Evolutionary conservation across 192 early-diverging fungal species (phyloP), one percentile per base, ranked within the genome.

Genomic region (Gamsiella multidivaricata): DNA sequence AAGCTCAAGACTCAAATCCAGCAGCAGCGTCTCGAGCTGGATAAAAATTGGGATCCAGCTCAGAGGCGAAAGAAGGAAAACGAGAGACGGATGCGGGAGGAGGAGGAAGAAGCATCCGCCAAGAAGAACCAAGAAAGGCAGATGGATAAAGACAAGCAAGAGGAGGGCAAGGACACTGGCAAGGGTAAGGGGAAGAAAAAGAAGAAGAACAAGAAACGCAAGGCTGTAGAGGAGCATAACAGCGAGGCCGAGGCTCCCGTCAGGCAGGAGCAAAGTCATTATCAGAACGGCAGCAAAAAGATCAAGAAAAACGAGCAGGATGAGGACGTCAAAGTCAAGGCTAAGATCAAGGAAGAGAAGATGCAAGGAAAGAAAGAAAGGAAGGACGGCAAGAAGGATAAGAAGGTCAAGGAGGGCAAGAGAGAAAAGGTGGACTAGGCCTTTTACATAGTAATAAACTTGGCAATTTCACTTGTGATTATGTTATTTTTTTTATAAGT

Each of bases 21-120:
- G 53, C 34, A 53, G 23, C 52, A 82, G 64, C n/a, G n/a, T n/a
- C n/a, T n/a, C n/a, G 70, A 69, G 25, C 63, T 76, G 51, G 73
- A 76, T 28, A 76, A 76, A 59, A 25, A 61, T 17, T 76, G 73
- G 73, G 73, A 76, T 41, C 73, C 73, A 0, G 36, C 57, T 34
- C 82, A 86, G 76, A 82, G 82, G 45, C 71, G 80, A n/a, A 45
- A 69, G 58, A 65, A 55, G 45, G 60, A 73, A 37, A 33, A 43
- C 17, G 61, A 65, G 45, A 75, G 73, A 46, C 59, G 64, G 23
- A 72, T 72, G 65, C 52, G 67, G 23, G 82, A 82, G 43, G 83
- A 83, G 72, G 79, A 49, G 15, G 26, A 52, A 12, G 51, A 46
- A 10, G 22, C 47, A 8, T n/a, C 31, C 7, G 34, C 31, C 41